Evolutionary conservation across 1,284 basidiomycete species (phyloP), one percentile per base, ranked within the genome.

Genomic region (Caloboletus firmus): DNA sequence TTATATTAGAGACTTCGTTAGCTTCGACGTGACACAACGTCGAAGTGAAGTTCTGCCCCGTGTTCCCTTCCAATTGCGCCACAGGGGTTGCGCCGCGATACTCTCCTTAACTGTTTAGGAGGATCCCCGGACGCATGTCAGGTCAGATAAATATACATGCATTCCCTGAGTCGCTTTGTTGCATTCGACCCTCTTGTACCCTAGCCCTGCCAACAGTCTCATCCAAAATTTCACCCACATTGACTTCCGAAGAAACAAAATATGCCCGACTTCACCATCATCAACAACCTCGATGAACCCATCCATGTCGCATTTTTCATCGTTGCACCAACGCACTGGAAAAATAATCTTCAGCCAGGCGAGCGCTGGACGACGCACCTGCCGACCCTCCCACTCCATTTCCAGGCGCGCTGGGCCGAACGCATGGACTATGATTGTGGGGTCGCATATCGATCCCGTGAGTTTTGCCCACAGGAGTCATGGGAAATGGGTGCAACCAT

Each of bases 241-340:
- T n/a, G 34, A 20, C 10, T 15, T 11, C 10, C 26, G 2, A 44
- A 35, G 17, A 17, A 35, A 15, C 3, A 13, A 45, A 41, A n/a
- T 3, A 66, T 66, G 62, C 64, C 62, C 0, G 46, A 62, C 28
- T 44, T 63, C 1, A 65, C 62, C 6, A 52, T 66, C 4, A 41
- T 58, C 34, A 65, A 67, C 35, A 28, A 65, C 28, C 53, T 64
- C 8, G 44, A 56, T 1, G 50, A 67, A 34, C n/a, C 59, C 5
- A 52, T 64, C 26, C 62, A 65, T 2, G 45, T 64, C 0, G 55
- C 62, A 0, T 63, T 63, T 41, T 67, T 51, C 37, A 26, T 67
- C 11, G 35, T 41, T 0, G 65, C 59, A 0, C 65, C 62, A 0
- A 50, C 50, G 0, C 22, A 54, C 24, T 65, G 62, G 61, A 63